Conservation (phyloP, 164 flowering plant species). For the Kingdonia uniflora region DNA sequence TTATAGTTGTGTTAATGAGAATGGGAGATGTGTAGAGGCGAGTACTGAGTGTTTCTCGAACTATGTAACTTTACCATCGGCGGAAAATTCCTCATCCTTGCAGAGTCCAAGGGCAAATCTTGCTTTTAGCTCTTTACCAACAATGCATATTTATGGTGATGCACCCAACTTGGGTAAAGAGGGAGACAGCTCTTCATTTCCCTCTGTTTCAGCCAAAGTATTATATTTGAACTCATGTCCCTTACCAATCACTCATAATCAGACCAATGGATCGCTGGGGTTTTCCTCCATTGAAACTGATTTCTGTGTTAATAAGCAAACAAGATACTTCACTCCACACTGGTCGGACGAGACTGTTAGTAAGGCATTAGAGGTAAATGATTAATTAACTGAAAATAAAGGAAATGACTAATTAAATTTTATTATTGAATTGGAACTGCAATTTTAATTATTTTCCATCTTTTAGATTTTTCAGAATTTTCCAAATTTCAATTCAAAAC, state of each 20-base stretch:
- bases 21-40: too few species aligned
- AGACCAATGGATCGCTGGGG: slow-evolving; percentile 6
- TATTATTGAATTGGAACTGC: too few species aligned
- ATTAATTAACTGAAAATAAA: not conserved
- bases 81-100: too few species aligned
- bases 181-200: slow-evolving; percentile 9
- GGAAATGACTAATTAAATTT: too few species aligned
- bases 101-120: too few species aligned
- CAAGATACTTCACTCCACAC: slow-evolving; percentile 40
- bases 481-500: too few species aligned
- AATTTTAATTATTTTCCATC: too few species aligned
- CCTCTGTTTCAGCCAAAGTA: slow-evolving; percentile 13
- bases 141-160: slow-evolving; percentile 31
- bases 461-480: too few species aligned
- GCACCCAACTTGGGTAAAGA: slow-evolving; percentile 8
- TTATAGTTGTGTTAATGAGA: too few species aligned
- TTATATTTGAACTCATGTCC: slow-evolving; percentile 39
- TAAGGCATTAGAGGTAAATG: slow-evolving; percentile 64
- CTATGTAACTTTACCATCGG: too few species aligned
- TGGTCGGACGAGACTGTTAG: slow-evolving; percentile 54
- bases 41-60: too few species aligned
- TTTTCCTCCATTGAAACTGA: slow-evolving; percentile 14
- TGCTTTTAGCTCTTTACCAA: slow-evolving; percentile 39
- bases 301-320: slow-evolving; percentile 13
- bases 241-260: slow-evolving; percentile 19